Evolutionary conservation across 768 basidiomycete genomes (phyloP).

Genomic region (Scleroderma citrinum): DNA sequence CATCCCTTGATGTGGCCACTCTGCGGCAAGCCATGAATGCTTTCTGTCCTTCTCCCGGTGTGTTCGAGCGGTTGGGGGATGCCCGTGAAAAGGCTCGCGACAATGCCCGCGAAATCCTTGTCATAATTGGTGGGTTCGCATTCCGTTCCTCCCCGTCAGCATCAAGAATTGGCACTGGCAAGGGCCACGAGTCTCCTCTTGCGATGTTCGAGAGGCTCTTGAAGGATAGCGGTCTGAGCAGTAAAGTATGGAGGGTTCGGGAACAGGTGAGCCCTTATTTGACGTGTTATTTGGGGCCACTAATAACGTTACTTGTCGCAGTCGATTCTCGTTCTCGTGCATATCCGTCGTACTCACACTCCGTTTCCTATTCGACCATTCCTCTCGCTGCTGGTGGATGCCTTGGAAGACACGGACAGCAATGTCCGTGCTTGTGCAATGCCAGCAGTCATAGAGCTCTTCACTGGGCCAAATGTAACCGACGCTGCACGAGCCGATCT

Average conservation of each 20-base stretch:
- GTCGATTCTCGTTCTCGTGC: conserved; percentile 64
- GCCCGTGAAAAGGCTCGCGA: conserved; percentile 60
- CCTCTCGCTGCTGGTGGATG: conserved; percentile 71
- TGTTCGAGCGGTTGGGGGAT: conserved; percentile 82
- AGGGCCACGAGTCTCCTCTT: conserved; percentile 64
- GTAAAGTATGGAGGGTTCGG: conserved; percentile 81
- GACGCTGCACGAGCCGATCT: conserved; percentile 88
- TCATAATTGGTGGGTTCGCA: conserved; percentile 66
- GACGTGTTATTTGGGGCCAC: background rate
- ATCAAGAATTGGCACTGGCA: conserved; percentile 45
- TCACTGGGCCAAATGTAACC: conserved; percentile 75
- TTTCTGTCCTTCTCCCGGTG: conserved; percentile 69
- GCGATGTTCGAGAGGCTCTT: conserved; percentile 65
- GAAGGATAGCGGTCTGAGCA: conserved; percentile 64
- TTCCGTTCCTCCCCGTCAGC: conserved; percentile 49
- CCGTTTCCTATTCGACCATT: conserved; percentile 79
- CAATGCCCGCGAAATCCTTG: conserved; percentile 72
- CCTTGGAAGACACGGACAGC: conserved; percentile 86
- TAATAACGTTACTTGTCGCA: conserved; percentile 15
- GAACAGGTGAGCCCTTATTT: conserved; percentile 63
- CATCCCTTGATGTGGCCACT: conserved; percentile 45
- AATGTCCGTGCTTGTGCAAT: conserved; percentile 85
- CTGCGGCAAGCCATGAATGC: conserved; percentile 65
- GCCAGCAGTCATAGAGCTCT: conserved; percentile 75
- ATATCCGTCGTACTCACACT: conserved; percentile 64